These are phyloP conservation scores for Blastobotrys petasosporus DNA, from an alignment of 1,139 yeast genomes.

Conservation along the genomic window DNA sequence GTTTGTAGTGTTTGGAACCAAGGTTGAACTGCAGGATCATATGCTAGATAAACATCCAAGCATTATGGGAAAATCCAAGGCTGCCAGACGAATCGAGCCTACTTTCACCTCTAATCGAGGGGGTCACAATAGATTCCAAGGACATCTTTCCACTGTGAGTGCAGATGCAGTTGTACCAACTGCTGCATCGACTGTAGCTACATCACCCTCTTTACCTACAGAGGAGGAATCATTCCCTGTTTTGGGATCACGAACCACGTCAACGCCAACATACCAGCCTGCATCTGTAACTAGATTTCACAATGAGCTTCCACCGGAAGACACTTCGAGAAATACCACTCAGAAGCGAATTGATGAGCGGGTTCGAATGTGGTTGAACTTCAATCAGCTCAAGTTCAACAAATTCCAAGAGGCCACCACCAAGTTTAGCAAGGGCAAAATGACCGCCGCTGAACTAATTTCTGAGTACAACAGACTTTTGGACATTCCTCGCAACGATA, in stretches of 20 bases:
- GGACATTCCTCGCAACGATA: conserved; percentile 33
- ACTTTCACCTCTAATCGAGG: conserved; percentile 15
- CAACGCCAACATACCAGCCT: conserved; percentile 12
- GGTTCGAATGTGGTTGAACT: conserved; percentile 53
- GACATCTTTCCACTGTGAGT: conserved; percentile 55
- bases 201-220: conserved; percentile 8
- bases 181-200: conserved; percentile 18
- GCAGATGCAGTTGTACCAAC: conserved; percentile 21
- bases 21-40: conserved; percentile 81
- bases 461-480: conserved; percentile 51
- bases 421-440: conserved; percentile 42
- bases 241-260: conserved; percentile 20
- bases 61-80: conserved; percentile 31
- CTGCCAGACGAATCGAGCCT: conserved; percentile 28
- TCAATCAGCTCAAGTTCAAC: conserved; percentile 44
- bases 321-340: conserved; percentile 47
- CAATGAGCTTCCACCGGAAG: conserved; percentile 29
- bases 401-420: conserved; percentile 48
- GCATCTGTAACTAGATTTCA: conserved; percentile 22
- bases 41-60: conserved; percentile 79
- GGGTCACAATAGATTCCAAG: conserved; percentile 43
- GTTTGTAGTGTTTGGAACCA: conserved; percentile 87
- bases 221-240: conserved; percentile 26
- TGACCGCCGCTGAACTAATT: conserved; percentile 48
- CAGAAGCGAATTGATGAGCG: conserved; percentile 71